These are phyloP conservation scores for Luzula sylvatica DNA, from an alignment of 176 grass and related monocot genomes.

Conservation along the genomic window DNA sequence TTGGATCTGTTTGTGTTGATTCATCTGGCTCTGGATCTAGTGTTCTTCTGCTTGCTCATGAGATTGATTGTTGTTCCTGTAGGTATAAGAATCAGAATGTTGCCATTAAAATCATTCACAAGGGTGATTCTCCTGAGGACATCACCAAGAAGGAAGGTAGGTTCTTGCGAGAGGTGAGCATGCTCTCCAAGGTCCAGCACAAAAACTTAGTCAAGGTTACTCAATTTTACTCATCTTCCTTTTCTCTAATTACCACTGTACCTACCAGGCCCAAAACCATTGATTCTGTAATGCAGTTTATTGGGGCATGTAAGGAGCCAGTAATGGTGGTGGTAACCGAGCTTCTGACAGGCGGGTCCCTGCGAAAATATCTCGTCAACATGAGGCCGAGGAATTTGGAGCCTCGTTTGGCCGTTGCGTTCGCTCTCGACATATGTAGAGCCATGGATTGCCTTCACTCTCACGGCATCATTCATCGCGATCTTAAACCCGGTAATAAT, in stretches of 20 bases:
- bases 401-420: conserved; percentile 57
- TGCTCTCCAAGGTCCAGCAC: conserved; percentile 89
- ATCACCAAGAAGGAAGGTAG: conserved; percentile 56
- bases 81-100: conserved; percentile 97
- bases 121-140: conserved; percentile 80
- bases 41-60: conserved; percentile 20
- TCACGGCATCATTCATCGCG: conserved; percentile 97
- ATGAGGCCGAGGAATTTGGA: conserved; percentile 79
- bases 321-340: conserved; percentile 94
- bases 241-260: too few species aligned
- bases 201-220: conserved; percentile 93
- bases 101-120: conserved; percentile 90
- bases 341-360: conserved; percentile 73
- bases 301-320: conserved; percentile 82
- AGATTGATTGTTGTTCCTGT: too few species aligned
- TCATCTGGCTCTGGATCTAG: conserved; percentile 25
- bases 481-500: conserved; percentile 81
- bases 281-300: conserved; percentile 49
- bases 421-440: conserved; percentile 75
- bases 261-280: conserved; percentile 15
- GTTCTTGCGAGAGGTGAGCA: conserved; percentile 89
- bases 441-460: conserved; percentile 98
- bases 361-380: conserved; percentile 68
- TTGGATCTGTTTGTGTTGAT: conserved; percentile 20
- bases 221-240: too few species aligned